Conservation (phyloP, 1,284 basidiomycete genomes). For the Rugiboletus extremiorientalis region DNA sequence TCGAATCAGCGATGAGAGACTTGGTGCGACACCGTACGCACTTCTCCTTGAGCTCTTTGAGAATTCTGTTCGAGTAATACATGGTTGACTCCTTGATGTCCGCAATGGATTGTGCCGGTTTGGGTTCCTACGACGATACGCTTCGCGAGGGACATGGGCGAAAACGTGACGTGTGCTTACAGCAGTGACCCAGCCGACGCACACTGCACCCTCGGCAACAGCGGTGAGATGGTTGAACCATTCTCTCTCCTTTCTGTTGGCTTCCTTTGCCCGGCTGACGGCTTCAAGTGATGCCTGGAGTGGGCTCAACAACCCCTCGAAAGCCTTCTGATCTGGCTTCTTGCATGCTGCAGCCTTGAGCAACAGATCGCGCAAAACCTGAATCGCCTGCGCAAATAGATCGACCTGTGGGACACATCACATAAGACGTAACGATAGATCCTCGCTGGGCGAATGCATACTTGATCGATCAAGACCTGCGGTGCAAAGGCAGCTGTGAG, state of each 20-base stretch:
- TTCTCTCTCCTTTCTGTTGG: constrained; percentile 78
- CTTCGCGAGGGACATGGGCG: constrained; percentile 4
- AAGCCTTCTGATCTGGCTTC: constrained; percentile 70
- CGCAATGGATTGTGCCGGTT: constrained; percentile 81
- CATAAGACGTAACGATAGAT: constrained; percentile 4
- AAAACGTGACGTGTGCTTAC: constrained; percentile 47
- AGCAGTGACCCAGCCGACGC: constrained; percentile 90
- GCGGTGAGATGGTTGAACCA: constrained; percentile 83
- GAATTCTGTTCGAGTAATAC: constrained; percentile 90
- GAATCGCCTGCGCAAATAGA: constrained; percentile 70
- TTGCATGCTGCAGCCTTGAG: constrained; percentile 71
- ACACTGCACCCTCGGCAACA: constrained; percentile 80
- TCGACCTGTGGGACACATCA: constrained; percentile 50
- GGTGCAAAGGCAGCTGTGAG: constrained; percentile 78
- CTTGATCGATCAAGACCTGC: constrained; percentile 72
- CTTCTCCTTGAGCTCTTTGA: constrained; percentile 95
- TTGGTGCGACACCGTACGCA: constrained; percentile 37
- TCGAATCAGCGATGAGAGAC: background rate
- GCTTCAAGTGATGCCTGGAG: constrained; percentile 76
- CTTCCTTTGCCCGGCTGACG: constrained; percentile 81
- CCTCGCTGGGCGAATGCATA: constrained; percentile 40
- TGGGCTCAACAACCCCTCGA: constrained; percentile 67
- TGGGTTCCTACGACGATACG: constrained; percentile 55
- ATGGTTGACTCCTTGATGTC: constrained; percentile 88
- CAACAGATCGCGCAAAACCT: constrained; percentile 69